phyloP scores from a whole-genome alignment of 2,329 filamentous ascomycete genomes.

The Phaeosphaeria sp. region DNA sequence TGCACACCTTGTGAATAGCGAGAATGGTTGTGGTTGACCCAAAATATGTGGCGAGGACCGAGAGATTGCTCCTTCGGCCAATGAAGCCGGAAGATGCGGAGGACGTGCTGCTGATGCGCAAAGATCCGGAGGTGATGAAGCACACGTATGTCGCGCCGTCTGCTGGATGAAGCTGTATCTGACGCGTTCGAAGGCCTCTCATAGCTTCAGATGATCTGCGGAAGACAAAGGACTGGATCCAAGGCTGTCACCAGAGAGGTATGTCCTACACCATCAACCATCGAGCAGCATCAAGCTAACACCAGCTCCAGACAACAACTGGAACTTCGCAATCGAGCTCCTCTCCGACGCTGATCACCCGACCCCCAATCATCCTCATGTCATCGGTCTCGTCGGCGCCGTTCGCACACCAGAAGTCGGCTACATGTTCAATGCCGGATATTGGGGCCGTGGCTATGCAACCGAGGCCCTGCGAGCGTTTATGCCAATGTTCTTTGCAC shows the following conservation, averaged over 20 bases:
- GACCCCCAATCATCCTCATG: constrained; percentile 22
- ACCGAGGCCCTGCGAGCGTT: constrained; percentile 54
- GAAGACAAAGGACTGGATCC: constrained; percentile 47
- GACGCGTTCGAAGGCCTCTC: constrained; percentile 50
- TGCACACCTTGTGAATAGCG: constrained; percentile 4
- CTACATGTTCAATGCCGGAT: constrained; percentile 52
- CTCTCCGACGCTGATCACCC: constrained; percentile 5
- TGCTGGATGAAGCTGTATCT: constrained; percentile 4
- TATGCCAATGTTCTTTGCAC: constrained; percentile 50
- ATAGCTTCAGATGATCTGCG: constrained; percentile 60
- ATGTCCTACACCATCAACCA: not conserved
- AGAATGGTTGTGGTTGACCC: constrained; percentile 46
- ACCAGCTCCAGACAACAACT: constrained; percentile 52
- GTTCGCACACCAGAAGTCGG: constrained; percentile 52
- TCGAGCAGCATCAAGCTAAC: constrained; percentile 1
- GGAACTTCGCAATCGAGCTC: constrained; percentile 65
- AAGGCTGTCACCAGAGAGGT: constrained; percentile 24
- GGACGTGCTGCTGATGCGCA: constrained; percentile 61
- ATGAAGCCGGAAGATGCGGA: constrained; percentile 59
- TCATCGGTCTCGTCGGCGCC: constrained; percentile 53
- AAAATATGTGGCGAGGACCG: constrained; percentile 49
- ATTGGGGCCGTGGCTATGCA: constrained; percentile 52
- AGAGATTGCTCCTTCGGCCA: constrained; percentile 64
- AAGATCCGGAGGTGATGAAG: constrained; percentile 67
- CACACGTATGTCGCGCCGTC: constrained; percentile 56